Evolutionary conservation across 345 rosid species (phyloP).

Genomic region (Crucihimalaya himalaica): DNA sequence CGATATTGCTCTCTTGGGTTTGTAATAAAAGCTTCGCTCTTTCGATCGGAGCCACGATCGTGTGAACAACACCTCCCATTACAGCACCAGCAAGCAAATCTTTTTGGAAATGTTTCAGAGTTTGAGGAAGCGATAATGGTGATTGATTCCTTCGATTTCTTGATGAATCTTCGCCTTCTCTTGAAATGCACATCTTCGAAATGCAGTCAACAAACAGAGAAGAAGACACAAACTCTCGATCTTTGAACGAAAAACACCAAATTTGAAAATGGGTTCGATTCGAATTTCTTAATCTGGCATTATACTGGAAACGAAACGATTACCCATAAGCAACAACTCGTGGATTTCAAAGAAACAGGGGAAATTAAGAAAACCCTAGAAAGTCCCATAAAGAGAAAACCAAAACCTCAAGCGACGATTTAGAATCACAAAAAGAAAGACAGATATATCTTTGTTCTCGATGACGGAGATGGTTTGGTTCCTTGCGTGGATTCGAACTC

Average conservation of each 20-base stretch:
- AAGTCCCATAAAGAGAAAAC: background rate
- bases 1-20: conserved; percentile 94
- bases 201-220: conserved; percentile 14
- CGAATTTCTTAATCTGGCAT: conserved; percentile 18
- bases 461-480: conserved; percentile 18
- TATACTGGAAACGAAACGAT: background rate
- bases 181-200: conserved; percentile 39
- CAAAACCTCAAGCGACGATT: conserved; percentile 21
- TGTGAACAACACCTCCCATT: conserved; percentile 93
- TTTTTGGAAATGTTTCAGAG: conserved; percentile 61
- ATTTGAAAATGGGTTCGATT: background rate
- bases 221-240: background rate
- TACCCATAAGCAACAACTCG: background rate
- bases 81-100: conserved; percentile 93
- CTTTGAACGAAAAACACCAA: background rate
- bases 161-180: conserved; percentile 28
- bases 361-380: conserved; percentile 5
- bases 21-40: conserved; percentile 87
- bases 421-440: background rate
- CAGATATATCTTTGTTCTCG: background rate
- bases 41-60: conserved; percentile 96
- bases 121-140: conserved; percentile 16
- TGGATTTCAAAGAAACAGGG: conserved; percentile 15
- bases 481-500: conserved; percentile 35
- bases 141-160: conserved; percentile 17